These are phyloP conservation scores for Phanerodontia chrysosporium DNA, from an alignment of 768 basidiomycete species.

Conservation along the genomic window DNA sequence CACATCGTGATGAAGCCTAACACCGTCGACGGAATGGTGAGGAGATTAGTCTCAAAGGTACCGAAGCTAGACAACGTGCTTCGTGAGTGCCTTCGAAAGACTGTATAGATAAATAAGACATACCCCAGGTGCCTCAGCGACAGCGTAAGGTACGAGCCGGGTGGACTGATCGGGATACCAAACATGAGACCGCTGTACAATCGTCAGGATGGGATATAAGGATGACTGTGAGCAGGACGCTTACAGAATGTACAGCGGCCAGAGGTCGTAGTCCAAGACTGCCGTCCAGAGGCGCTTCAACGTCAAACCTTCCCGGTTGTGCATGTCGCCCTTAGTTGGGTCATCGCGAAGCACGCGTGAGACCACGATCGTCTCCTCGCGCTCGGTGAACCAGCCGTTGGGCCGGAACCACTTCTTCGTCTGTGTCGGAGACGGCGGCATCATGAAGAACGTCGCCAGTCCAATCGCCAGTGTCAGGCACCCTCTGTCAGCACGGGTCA, in stretches of 20 bases:
- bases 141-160: slow-evolving; percentile 54
- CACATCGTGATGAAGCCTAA: slow-evolving; percentile 52
- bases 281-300: slow-evolving; percentile 48
- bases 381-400: slow-evolving; percentile 59
- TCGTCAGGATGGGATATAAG: background rate
- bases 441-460: slow-evolving; percentile 43
- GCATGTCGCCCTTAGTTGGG: slow-evolving; percentile 53
- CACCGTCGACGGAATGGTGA: slow-evolving; percentile 53
- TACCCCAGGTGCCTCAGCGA: slow-evolving; percentile 52
- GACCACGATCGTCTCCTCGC: slow-evolving; percentile 50
- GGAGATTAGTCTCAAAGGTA: slow-evolving; percentile 59
- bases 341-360: slow-evolving; percentile 38
- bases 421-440: slow-evolving; percentile 58
- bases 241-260: slow-evolving; percentile 60
- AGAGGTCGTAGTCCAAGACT: slow-evolving; percentile 57
- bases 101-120: no score
- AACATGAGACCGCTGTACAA: slow-evolving; percentile 45
- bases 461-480: slow-evolving; percentile 45
- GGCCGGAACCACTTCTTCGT: slow-evolving; percentile 51
- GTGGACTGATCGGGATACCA: slow-evolving; percentile 45
- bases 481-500: slow-evolving; percentile 42
- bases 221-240: background rate
- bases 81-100: no score
- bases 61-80: no score
- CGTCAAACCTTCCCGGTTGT: slow-evolving; percentile 60